Evolutionary conservation across 2,329 filamentous ascomycete species (phyloP).

Genomic region (Apiospora arundinis): DNA sequence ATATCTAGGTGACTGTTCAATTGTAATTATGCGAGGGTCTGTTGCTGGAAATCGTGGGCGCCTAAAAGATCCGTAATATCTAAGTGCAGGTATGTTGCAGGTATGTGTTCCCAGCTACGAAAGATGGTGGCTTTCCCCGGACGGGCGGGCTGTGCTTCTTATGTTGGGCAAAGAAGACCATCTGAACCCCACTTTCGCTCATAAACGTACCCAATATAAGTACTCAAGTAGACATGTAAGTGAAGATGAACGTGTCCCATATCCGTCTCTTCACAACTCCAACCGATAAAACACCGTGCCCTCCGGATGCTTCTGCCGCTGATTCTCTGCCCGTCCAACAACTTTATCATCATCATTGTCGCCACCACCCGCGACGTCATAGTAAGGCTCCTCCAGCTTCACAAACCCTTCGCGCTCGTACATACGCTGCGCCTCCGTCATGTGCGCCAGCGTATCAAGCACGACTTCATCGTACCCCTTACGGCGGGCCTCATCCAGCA

Average conservation of each 20-base stretch:
- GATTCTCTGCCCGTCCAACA: neutral
- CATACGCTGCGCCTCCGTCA: slow-evolving; percentile 4
- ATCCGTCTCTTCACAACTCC: neutral
- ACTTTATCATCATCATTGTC: neutral
- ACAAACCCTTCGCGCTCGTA: neutral
- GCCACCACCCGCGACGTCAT: neutral
- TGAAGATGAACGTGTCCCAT: neutral
- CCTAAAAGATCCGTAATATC: no score
- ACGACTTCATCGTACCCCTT: slow-evolving; percentile 9
- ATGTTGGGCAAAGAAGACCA: neutral
- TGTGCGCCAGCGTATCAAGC: slow-evolving; percentile 13
- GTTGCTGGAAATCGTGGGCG: no score
- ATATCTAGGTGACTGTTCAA: no score
- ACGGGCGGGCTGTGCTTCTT: no score
- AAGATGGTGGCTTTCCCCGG: no score
- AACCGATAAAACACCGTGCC: slow-evolving; percentile 9
- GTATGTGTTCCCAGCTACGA: no score
- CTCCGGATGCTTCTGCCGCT: neutral
- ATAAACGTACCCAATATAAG: no score
- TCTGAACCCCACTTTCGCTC: neutral
- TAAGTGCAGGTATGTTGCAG: no score
- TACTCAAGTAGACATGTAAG: no score
- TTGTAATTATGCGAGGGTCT: no score
- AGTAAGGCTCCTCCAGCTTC: neutral
- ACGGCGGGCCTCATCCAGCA: neutral